Base-by-base conservation (phyloP, 2,329 filamentous ascomycete genomes). In the Escovopsis weberi region DNA sequence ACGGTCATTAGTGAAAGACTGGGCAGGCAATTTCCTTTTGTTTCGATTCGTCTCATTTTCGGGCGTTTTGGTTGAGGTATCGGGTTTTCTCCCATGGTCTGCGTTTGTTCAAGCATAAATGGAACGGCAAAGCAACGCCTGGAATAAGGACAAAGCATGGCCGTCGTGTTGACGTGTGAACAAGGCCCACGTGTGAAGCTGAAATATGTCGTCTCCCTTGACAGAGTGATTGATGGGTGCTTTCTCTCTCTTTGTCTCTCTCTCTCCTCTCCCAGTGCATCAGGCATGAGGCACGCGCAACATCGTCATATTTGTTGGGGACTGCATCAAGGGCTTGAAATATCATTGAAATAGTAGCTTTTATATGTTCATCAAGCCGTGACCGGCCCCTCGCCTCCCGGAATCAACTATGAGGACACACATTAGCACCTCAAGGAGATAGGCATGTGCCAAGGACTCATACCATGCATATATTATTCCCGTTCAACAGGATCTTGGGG, bases 401-500 rank as follows among this genome's bases (percentile, higher is more conserved):
- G 82, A 55, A 86, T 85, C 61, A 87, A 70, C 82, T 87, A n/a
- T 4, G 49, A 18, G 6, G 11, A 9, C 7, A 12, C 15, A 6
- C 1, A 35, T 55, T 18, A 58, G 46, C 8, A 7, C 10, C 9
- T 8, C 2, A 30, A 8, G 9, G 33, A 30, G 10, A 11, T 10
- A 5, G 9, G 7, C 11, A 2, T 8, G 3, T 28, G 1, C 11
- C n/a, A 15, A n/a, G 34, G 5, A 34, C 12, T 52, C 71, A 43
- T 74, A 94, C 91, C 91, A 98, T 98, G 83, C 89, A 96, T 50
- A 98, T 86, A 57, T 96, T 96, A 68, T 98, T 98, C 44, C 91
- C 91, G 57, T 98, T 98, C 34, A 98, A 69, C 36, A 98, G 67
- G 47, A 98, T 94, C 71, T 96, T 96, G 41, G 87, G 75, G 35